These are phyloP conservation scores for Stentor coeruleus DNA, from an alignment of 73 alveolate genomes.

Conservation along the genomic window DNA sequence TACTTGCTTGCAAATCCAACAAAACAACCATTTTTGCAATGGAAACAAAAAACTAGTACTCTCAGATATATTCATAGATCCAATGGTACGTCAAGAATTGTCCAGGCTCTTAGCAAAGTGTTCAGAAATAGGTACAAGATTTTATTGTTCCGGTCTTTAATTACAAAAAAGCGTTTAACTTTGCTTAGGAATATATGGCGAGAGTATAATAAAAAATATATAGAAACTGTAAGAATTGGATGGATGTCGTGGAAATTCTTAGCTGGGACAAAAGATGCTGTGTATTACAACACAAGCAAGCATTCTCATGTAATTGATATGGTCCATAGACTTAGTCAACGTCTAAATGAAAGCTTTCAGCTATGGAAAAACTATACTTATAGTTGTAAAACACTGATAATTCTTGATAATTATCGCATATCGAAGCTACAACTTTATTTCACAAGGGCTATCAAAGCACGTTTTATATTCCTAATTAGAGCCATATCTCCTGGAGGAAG, in stretches of 20 bases:
- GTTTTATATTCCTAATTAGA: background rate
- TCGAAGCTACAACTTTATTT: background rate
- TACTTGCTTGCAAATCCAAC: background rate
- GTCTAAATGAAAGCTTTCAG: background rate
- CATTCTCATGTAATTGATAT: background rate
- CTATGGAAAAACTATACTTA: background rate
- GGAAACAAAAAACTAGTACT: conserved; percentile 2
- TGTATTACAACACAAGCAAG: background rate
- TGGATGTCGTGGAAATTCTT: background rate
- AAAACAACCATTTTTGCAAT: background rate
- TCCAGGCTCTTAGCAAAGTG: background rate
- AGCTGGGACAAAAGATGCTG: background rate
- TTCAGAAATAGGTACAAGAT: background rate
- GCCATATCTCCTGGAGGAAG: background rate
- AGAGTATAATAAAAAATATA: background rate
- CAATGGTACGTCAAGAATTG: background rate
- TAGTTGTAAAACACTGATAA: background rate
- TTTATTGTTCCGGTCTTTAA: background rate
- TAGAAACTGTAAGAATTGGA: background rate
- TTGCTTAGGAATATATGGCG: background rate
- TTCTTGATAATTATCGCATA: background rate
- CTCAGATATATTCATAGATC: background rate
- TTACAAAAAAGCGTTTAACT: background rate
- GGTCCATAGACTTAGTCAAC: background rate
- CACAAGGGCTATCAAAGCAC: background rate